Base-by-base conservation (phyloP, 2,329 filamentous ascomycete species). In the Sporothrix luriei region DNA sequence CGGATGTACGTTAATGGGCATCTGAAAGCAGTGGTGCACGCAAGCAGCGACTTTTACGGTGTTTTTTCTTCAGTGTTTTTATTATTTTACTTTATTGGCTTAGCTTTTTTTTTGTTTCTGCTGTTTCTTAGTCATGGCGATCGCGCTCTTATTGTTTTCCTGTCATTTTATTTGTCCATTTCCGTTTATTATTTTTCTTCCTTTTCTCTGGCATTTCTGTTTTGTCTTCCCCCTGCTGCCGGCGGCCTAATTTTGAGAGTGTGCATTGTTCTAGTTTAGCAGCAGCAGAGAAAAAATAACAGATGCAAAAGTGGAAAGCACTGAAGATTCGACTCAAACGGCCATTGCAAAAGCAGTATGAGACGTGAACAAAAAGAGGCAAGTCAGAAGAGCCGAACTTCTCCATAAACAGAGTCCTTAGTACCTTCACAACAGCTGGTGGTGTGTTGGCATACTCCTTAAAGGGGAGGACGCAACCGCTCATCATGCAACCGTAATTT, bases 81-180 rank as follows among this genome's bases (percentile, higher is more conserved):
- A 69, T 68, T 71, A 54, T 74, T 69, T 66, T 59, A 5, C 19
- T 40, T 33, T 66, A 40, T 66, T 66, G 24, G 73, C 73, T 71
- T 69, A 69, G 40, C 40, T 72, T 72, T 75, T 77, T 76, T 79
- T 77, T 79, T 74, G 33, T 76, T 74, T 75, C 74, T 75, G 68
- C 66, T 49, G 57, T 77, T 38, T 65, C 71, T 71, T 57, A 40
- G 46, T 49, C 65, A 65, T 52, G 46, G 54, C 33, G 54, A 70
- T 65, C 26, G 62, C 46, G 62, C 62, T 65, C 14, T 9, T 55
- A 19, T 76, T 74, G 77, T 76, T 77, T 75, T 77, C 77, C 77
- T 77, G 62, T 40, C 71, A 69, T 70, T 46, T 48, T 48, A 10
- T 4, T 38, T n/a, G 48, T 54, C n/a, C 10, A 4, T 52, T 40